Conservation (phyloP, 257 asterid genomes). For the Salvia miltiorrhiza region DNA sequence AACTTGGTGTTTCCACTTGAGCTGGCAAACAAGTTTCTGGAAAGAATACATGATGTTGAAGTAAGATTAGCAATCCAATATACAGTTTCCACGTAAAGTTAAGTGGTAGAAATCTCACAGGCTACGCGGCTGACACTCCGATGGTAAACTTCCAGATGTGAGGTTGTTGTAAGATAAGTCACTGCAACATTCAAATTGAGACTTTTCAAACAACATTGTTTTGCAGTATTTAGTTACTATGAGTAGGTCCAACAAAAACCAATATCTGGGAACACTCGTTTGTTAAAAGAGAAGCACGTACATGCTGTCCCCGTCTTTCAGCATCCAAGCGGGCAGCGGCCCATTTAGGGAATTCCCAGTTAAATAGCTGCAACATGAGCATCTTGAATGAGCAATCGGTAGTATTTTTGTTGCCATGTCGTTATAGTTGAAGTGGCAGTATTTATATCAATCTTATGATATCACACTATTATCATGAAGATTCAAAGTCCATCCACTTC, state of each 20-base stretch:
- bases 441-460: background rate
- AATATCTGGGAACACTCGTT: background rate
- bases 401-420: background rate
- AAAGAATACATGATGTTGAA: constrained; percentile 8
- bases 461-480: background rate
- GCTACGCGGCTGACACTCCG: constrained; percentile 37
- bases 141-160: constrained; percentile 25
- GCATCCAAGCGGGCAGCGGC: constrained; percentile 53
- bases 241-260: background rate
- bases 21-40: constrained; percentile 69
- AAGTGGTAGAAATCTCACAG: constrained; percentile 39
- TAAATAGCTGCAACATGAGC: constrained; percentile 41
- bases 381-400: constrained; percentile 8
- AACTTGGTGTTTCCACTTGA: constrained; percentile 46
- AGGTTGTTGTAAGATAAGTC: constrained; percentile 68
- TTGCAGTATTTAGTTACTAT: background rate
- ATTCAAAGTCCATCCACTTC: background rate
- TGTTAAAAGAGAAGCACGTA: background rate
- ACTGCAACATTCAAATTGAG: constrained; percentile 37
- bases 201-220: background rate
- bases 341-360: constrained; percentile 60
- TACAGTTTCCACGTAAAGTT: background rate
- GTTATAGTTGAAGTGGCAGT: constrained; percentile 1
- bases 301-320: constrained; percentile 37
- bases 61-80: constrained; percentile 6